A percentile compares a stretch with the other conserved stretches of the same genome.
phyloP scores from a whole-genome alignment of 352 stramenopile species.

The Globisporangium nagaii region DNA sequence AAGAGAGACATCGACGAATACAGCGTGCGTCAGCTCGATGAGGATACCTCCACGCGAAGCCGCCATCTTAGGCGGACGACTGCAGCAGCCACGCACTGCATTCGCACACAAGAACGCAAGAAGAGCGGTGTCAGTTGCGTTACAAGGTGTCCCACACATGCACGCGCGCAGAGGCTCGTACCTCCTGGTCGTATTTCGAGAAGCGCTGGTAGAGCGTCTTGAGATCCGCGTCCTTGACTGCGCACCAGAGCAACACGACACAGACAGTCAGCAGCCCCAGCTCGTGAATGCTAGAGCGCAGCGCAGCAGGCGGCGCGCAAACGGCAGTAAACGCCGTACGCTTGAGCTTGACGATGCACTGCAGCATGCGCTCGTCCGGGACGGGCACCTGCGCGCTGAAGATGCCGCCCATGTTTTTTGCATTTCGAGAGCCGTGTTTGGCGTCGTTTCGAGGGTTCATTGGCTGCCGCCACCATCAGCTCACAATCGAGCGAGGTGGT shows the following conservation, averaged over 20 bases:
- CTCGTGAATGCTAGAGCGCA: not conserved
- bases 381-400: conserved; percentile 46
- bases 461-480: conserved; percentile 1
- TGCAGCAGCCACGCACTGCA: not conserved
- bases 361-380: conserved; percentile 60
- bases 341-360: conserved; percentile 67
- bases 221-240: conserved; percentile 62
- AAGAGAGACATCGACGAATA: not conserved
- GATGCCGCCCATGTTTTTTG: conserved; percentile 33
- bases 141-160: no score
- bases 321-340: conserved; percentile 15
- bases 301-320: not conserved
- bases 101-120: not conserved
- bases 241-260: not conserved
- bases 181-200: conserved; percentile 62
- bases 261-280: not conserved
- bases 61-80: no score
- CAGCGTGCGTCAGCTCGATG: no score
- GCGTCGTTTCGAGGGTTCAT: not conserved
- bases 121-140: no score
- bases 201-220: conserved; percentile 48
- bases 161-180: conserved; percentile 10
- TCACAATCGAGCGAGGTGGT: not conserved
- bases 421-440: not conserved
- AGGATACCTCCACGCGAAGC: no score